phyloP scores from a whole-genome alignment of 345 rosid genomes.

The Linum trigynum region DNA sequence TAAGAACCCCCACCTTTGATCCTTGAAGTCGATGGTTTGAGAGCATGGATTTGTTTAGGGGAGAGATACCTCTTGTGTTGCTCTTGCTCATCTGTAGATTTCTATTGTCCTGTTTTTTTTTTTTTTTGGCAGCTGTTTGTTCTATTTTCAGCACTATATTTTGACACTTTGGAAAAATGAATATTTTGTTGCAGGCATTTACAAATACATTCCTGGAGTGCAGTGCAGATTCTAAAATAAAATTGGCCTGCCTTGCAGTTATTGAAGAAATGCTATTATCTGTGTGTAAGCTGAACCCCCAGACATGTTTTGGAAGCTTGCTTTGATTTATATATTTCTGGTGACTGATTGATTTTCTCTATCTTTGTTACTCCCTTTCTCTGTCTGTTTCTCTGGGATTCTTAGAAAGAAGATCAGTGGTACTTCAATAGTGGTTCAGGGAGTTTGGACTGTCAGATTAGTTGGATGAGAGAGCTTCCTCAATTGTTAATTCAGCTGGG shows the following conservation, averaged over 20 bases:
- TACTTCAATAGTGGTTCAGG: conserved; percentile 37
- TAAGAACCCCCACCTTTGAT: too few species aligned
- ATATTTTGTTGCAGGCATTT: conserved; percentile 57
- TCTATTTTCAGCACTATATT: neutral
- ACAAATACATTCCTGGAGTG: conserved; percentile 51
- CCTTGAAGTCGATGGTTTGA: too few species aligned
- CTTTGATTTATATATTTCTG: neutral
- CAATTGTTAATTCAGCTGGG: conserved; percentile 48
- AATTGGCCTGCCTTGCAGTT: conserved; percentile 49
- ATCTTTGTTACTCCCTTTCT: neutral
- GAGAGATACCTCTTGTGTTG: too few species aligned
- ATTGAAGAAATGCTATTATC: conserved; percentile 58
- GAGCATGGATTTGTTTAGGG: too few species aligned
- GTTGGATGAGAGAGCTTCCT: conserved; percentile 75
- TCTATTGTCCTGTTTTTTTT: neutral
- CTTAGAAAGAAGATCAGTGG: conserved; percentile 34
- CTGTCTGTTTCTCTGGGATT: conserved; percentile 3
- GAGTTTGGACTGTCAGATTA: conserved; percentile 34
- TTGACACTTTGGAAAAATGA: conserved; percentile 8
- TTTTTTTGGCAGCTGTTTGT: too few species aligned
- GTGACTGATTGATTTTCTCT: neutral
- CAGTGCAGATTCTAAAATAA: conserved; percentile 52
- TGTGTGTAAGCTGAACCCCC: conserved; percentile 36
- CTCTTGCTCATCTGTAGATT: neutral
- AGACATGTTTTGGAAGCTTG: neutral